Evolutionary conservation across 2,329 filamentous ascomycete species (phyloP).

Genomic region (Aureobasidium pullulans): DNA sequence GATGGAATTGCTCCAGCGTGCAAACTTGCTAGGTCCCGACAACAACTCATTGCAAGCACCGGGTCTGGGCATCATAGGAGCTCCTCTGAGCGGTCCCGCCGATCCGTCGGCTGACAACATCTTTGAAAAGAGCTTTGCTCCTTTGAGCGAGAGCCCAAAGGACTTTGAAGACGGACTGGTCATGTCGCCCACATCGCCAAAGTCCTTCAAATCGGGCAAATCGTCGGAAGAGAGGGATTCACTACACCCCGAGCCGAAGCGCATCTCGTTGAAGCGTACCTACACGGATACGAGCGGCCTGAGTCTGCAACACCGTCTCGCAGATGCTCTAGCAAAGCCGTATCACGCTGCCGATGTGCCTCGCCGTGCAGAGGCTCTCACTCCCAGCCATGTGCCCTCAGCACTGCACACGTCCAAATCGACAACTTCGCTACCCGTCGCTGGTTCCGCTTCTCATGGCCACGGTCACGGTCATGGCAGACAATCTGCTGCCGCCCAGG

Average conservation of each 20-base stretch:
- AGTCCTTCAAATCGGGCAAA: neutral
- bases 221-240: neutral
- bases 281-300: slow-evolving; percentile 75
- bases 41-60: slow-evolving; percentile 43
- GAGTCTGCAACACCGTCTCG: slow-evolving; percentile 70
- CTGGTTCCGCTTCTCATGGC: slow-evolving; percentile 27
- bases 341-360: slow-evolving; percentile 51
- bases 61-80: slow-evolving; percentile 41
- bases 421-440: slow-evolving; percentile 20
- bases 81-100: slow-evolving; percentile 75
- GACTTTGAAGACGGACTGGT: slow-evolving; percentile 1
- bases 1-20: slow-evolving; percentile 78
- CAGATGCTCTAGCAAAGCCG: slow-evolving; percentile 78
- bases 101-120: slow-evolving; percentile 66
- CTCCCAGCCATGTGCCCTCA: slow-evolving; percentile 20
- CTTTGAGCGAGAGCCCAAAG: slow-evolving; percentile 37
- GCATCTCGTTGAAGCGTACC: slow-evolving; percentile 62
- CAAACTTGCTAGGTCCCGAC: slow-evolving; percentile 67
- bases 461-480: slow-evolving; percentile 73
- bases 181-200: slow-evolving; percentile 1
- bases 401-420: slow-evolving; percentile 28
- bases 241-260: slow-evolving; percentile 13
- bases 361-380: slow-evolving; percentile 22
- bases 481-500: slow-evolving; percentile 85
- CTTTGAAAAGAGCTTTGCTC: slow-evolving; percentile 75